Evolutionary conservation across 2,329 filamentous ascomycete genomes (phyloP), one percentile per base, ranked within the genome.

Genomic region (Hymenoscyphus repandus): DNA sequence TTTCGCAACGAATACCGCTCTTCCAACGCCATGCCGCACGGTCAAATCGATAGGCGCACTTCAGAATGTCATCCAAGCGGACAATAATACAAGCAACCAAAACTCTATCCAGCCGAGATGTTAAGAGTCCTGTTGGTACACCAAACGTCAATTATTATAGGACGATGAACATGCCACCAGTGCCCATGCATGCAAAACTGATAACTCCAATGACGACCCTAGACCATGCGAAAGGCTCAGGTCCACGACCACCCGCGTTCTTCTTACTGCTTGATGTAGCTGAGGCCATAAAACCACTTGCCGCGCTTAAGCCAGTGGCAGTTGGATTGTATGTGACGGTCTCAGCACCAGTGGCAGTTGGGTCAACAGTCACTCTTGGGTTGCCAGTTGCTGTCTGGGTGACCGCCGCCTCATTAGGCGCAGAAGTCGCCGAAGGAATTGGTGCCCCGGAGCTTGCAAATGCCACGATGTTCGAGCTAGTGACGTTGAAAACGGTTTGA

Each of bases 401-500:
- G 10, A 65, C 62, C 6, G 53, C 52, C 6, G 50, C 51, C 36
- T 58, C 53, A 31, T 57, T 58, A 3, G 54, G 44, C 15, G 62
- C 64, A 9, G 47, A 44, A 0, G 57, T 51, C 6, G 64, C 61
- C 38, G 50, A 58, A 18, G 60, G 64, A 20, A 64, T 65, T 9
- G 57, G 33, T n/a, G 62, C 63, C 15, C 61, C 63, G 10, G 40
- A 40, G 31, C 57, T 62, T 11, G 56, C 50, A 34, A 67, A 66
- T 12, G 59, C 5, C 10, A 68, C 58, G 32, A 68, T 49, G 20
- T 65, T 65, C n/a, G 58, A 60, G 6, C 58, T 54, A 2, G 66
- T 66, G 5, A 67, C 62, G 56, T 74, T 70, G 57, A 71, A 73
- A 30, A 73, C 69, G n/a, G 74, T 74, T 51, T 76, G 69, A 0